Percentiles rank a stretch among this genome's conserved stretches.
These are phyloP conservation scores for Paraglomus brasilianum DNA, from an alignment of 192 early-diverging fungal species.

Conservation along the genomic window DNA sequence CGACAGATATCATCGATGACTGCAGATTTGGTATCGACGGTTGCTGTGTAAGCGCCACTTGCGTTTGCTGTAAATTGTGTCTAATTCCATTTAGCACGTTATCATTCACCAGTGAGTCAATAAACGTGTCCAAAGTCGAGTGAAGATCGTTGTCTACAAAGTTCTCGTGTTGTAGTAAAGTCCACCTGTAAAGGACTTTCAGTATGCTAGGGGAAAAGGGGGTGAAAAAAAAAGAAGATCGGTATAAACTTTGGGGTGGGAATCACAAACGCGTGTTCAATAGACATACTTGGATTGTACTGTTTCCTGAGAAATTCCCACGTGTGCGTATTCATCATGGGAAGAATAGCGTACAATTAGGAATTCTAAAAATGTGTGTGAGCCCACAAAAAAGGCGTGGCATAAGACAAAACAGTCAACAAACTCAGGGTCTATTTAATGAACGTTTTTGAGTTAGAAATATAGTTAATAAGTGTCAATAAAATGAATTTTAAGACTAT, in stretches of 20 bases:
- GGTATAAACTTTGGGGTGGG: no score
- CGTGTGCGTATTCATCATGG: constrained; percentile 41
- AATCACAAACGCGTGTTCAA: no score
- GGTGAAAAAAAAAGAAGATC: constrained; percentile 1
- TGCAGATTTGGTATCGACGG: not conserved
- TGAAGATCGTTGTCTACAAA: not conserved
- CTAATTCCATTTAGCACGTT: not conserved
- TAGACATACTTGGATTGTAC: no score
- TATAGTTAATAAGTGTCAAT: not conserved
- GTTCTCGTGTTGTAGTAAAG: no score
- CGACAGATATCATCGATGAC: constrained; percentile 14
- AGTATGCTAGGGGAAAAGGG: not conserved
- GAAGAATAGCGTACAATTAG: constrained; percentile 61
- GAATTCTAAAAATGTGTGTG: constrained; percentile 52
- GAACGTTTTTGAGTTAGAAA: not conserved
- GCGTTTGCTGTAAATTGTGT: not conserved
- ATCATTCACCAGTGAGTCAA: constrained; percentile 24
- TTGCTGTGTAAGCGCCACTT: not conserved
- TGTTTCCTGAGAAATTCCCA: no score
- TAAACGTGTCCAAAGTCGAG: not conserved
- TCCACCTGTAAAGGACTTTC: no score
- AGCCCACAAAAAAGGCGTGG: constrained; percentile 61
- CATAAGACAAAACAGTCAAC: constrained; percentile 60
- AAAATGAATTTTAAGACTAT: not conserved
- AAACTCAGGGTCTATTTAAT: constrained; percentile 58